Evolutionary conservation across 2,329 filamentous ascomycete genomes (phyloP), one percentile per base, ranked within the genome.

Genomic region (Epichloe uncinata): DNA sequence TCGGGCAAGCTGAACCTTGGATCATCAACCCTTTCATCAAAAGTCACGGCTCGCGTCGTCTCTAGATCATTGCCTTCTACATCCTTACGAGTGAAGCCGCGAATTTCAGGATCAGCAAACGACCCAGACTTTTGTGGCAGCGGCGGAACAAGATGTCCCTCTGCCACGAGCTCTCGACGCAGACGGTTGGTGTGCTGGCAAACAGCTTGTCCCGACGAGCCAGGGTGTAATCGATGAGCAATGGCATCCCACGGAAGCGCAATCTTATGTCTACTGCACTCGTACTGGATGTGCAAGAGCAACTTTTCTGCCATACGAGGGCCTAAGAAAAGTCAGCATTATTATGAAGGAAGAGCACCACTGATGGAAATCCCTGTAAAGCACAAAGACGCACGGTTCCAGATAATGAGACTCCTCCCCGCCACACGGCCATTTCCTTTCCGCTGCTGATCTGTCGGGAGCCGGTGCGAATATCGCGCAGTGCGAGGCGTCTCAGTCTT

Each of bases 241-340:
- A 71, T 62, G 0, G 56, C 47, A 13, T 69, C 63, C 68, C 68
- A 72, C 0, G 69, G 68, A 0, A 72, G 11, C 1, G 62, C 56
- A 22, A 66, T 56, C 30, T 60, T 60, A 45, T 61, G 55, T 5
- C 62, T 54, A 12, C 52, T 50, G 36, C 60, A 65, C 54, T 73
- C 71, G 35, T 70, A 73, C 11, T 67, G 58, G 0, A 73, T 53
- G 49, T 66, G 57, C 0, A 73, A 58, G 0, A 73, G 50, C 0
- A 73, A 54, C 55, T 73, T 74, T 37, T 74, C 71, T 0, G 63
- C 59, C 69, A 74, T 74, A 9, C 70, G 66, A 9, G 69, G 65
- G 1, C 69, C 71, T 75, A n/a, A 36, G 16, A 33, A 46, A 3
- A 30, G 8, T 30, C 1, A 30, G 30, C 30, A 30, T 30, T 4